Evolutionary conservation across 306 rosid species (phyloP).

Genomic region (Dalbergia cultrata): DNA sequence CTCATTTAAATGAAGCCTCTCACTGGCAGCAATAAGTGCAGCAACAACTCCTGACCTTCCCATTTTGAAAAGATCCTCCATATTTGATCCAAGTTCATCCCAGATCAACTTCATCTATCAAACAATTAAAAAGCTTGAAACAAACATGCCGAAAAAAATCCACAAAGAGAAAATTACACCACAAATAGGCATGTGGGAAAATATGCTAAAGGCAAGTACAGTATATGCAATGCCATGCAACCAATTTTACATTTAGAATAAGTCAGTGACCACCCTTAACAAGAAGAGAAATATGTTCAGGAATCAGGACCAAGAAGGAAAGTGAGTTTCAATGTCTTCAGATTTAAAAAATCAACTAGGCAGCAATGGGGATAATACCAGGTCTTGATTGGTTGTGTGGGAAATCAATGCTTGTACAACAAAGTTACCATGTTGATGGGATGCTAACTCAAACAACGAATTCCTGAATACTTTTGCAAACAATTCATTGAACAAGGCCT

Average conservation of each 20-base stretch:
- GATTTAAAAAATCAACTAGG: conserved; percentile 4
- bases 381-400: conserved; percentile 59
- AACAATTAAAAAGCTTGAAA: conserved; percentile 41
- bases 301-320: conserved; percentile 29
- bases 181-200: conserved; percentile 20
- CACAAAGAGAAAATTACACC: conserved; percentile 26
- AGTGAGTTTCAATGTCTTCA: conserved; percentile 8
- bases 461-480: conserved; percentile 71
- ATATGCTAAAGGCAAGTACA: conserved; percentile 31
- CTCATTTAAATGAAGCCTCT: conserved; percentile 81
- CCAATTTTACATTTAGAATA: conserved; percentile 11
- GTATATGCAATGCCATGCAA: conserved; percentile 28
- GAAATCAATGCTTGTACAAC: conserved; percentile 93
- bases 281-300: conserved; percentile 35
- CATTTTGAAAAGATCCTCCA: conserved; percentile 76
- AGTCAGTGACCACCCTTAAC: conserved; percentile 27
- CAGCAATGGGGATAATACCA: conserved; percentile 56
- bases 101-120: conserved; percentile 81
- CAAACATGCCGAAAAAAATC: conserved; percentile 8
- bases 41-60: conserved; percentile 95
- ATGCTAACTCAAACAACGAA: conserved; percentile 81
- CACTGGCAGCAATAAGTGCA: conserved; percentile 79
- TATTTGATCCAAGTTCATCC: conserved; percentile 83
- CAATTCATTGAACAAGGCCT: conserved; percentile 70
- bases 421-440: conserved; percentile 87